Evolutionary conservation across 345 rosid species (phyloP).

Genomic region (Cardamine chenopodiifolia): DNA sequence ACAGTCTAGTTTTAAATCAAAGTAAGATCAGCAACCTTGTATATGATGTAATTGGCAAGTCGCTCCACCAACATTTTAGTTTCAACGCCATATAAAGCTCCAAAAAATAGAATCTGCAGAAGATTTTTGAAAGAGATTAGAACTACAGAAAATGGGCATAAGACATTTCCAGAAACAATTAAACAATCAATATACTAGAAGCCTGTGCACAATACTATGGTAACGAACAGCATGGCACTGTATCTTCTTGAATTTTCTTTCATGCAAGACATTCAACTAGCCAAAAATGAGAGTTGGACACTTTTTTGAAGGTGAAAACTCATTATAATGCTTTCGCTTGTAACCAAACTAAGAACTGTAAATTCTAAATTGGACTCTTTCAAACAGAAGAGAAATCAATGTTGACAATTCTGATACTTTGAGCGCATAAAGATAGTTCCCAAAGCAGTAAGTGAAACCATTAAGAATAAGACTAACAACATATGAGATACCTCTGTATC

Average conservation of each 20-base stretch:
- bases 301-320: neutral
- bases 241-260: neutral
- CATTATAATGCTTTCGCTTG: neutral
- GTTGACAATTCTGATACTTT: neutral
- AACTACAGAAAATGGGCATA: conserved; percentile 13
- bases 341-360: conserved; percentile 20
- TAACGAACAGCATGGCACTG: neutral
- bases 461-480: neutral
- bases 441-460: neutral
- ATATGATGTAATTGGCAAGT: conserved; percentile 88
- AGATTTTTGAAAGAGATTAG: conserved; percentile 6
- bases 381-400: neutral
- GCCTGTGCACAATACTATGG: conserved; percentile 1
- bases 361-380: neutral
- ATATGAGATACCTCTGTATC: neutral
- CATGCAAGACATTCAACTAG: conserved; percentile 10
- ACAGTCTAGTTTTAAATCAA: conserved; percentile 13
- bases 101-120: conserved; percentile 85
- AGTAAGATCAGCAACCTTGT: conserved; percentile 67
- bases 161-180: conserved; percentile 3
- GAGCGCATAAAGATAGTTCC: neutral
- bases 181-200: conserved; percentile 4
- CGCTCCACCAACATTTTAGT: conserved; percentile 80
- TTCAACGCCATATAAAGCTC: conserved; percentile 76
- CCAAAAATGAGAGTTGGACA: neutral